Evolutionary conservation across 306 rosid genomes (phyloP).

Genomic region (Lathyrus aphaca): DNA sequence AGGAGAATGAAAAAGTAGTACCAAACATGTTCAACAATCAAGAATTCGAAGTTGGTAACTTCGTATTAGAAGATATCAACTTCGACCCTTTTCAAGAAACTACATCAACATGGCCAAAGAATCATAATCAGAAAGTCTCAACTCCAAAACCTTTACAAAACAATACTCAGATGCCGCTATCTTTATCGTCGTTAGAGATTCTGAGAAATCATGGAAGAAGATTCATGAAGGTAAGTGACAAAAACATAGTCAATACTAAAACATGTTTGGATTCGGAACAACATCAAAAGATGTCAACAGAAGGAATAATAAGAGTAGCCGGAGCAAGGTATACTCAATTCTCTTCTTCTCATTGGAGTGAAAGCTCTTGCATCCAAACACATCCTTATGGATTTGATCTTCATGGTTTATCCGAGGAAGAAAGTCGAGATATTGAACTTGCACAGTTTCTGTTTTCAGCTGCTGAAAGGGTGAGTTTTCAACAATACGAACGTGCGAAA

Average conservation of each 20-base stretch:
- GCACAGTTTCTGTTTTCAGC: slow-evolving; percentile 69
- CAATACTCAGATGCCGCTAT: slow-evolving; percentile 33
- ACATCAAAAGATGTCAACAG: slow-evolving; percentile 56
- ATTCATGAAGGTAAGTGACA: slow-evolving; percentile 49
- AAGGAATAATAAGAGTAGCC: slow-evolving; percentile 67
- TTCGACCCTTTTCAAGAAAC: slow-evolving; percentile 36
- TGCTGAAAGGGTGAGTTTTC: slow-evolving; percentile 67
- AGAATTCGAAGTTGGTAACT: slow-evolving; percentile 33
- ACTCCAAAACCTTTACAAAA: slow-evolving; percentile 14
- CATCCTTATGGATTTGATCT: slow-evolving; percentile 64
- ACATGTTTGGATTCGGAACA: neutral
- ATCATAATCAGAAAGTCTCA: neutral
- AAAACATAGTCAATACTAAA: slow-evolving; percentile 21
- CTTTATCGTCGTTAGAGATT: slow-evolving; percentile 56
- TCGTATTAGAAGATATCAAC: slow-evolving; percentile 43
- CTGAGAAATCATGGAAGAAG: slow-evolving; percentile 52
- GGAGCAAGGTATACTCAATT: slow-evolving; percentile 72
- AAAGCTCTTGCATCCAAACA: slow-evolving; percentile 41
- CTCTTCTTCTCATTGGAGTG: slow-evolving; percentile 54
- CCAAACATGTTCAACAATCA: slow-evolving; percentile 36
- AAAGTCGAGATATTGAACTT: slow-evolving; percentile 68
- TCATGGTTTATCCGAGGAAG: slow-evolving; percentile 51
- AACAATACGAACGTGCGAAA: slow-evolving; percentile 66
- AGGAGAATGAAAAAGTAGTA: slow-evolving; percentile 15
- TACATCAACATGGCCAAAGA: neutral